These are phyloP conservation scores for Corynascus novoguineensis DNA, from an alignment of 495 filamentous ascomycete species.

Conservation along the genomic window DNA sequence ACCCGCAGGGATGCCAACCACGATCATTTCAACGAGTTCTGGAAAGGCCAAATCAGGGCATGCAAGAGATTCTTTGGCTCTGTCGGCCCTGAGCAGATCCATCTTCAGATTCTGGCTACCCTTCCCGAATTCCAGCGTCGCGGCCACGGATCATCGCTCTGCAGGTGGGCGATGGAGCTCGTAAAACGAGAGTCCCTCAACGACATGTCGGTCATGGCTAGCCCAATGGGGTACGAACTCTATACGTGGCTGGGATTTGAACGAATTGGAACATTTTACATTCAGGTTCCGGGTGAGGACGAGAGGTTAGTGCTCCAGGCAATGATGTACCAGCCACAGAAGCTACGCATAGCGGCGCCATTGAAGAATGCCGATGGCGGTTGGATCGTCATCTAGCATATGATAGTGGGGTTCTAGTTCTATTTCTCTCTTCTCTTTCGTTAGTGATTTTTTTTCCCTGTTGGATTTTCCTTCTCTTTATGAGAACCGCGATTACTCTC, in stretches of 20 bases:
- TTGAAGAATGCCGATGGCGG: not conserved
- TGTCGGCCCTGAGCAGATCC: conserved; percentile 31
- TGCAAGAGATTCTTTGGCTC: conserved; percentile 25
- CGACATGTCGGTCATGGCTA: conserved; percentile 32
- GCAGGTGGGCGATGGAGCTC: conserved; percentile 30
- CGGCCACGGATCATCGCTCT: conserved; percentile 30
- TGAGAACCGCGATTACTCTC: no score
- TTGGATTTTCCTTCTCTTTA: no score
- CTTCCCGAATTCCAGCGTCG: conserved; percentile 29
- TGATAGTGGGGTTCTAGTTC: not conserved
- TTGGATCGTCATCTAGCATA: not conserved
- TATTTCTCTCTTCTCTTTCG: no score
- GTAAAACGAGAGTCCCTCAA: conserved; percentile 18
- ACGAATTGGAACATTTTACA: conserved; percentile 19
- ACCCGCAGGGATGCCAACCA: conserved; percentile 30
- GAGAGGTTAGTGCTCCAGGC: conserved; percentile 33
- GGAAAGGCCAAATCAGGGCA: conserved; percentile 22
- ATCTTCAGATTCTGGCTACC: conserved; percentile 35
- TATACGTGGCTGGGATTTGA: conserved; percentile 30
- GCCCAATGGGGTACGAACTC: conserved; percentile 35
- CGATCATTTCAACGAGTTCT: conserved; percentile 29
- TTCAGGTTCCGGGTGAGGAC: conserved; percentile 31
- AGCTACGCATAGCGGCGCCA: not conserved
- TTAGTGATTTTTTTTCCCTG: not conserved
- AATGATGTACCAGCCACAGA: conserved; percentile 28